phyloP scores from a whole-genome alignment of 805 yeast genomes.

The Cyberlindnera mrakii region DNA sequence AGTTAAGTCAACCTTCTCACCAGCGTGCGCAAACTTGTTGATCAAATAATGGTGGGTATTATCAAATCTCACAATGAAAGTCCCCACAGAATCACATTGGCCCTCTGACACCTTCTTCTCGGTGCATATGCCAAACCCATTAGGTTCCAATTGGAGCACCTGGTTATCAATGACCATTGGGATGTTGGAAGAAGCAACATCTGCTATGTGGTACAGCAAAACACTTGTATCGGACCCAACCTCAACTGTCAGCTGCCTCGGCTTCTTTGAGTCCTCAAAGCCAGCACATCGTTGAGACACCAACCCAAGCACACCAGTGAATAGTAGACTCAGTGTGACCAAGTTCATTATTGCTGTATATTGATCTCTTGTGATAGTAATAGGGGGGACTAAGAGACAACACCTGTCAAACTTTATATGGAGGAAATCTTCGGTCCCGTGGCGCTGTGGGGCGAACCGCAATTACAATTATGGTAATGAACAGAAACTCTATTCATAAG shows the following conservation, averaged over 20 bases:
- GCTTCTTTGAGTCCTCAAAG: constrained; percentile 3
- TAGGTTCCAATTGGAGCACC: neutral
- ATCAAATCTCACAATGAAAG: constrained; percentile 6
- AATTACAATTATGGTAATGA: no score
- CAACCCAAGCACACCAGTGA: constrained; percentile 1
- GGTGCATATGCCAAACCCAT: constrained; percentile 13
- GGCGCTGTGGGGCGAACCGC: no score
- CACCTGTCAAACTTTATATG: no score
- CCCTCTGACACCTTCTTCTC: constrained; percentile 7
- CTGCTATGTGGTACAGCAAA: constrained; percentile 9
- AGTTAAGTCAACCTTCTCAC: neutral
- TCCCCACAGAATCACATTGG: constrained; percentile 8
- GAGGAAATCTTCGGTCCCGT: no score
- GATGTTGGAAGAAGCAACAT: constrained; percentile 8
- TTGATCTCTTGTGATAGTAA: no score
- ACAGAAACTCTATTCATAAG: no score
- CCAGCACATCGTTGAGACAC: constrained; percentile 4
- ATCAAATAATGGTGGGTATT: neutral
- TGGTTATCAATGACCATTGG: constrained; percentile 7
- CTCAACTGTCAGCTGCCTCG: neutral
- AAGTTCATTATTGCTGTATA: neutral
- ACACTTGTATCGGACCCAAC: constrained; percentile 4
- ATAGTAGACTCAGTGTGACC: neutral
- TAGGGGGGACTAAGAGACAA: no score
- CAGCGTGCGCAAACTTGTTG: neutral